Base-by-base conservation (phyloP, 2,329 filamentous ascomycete genomes). In the Remersonia thermophila region DNA sequence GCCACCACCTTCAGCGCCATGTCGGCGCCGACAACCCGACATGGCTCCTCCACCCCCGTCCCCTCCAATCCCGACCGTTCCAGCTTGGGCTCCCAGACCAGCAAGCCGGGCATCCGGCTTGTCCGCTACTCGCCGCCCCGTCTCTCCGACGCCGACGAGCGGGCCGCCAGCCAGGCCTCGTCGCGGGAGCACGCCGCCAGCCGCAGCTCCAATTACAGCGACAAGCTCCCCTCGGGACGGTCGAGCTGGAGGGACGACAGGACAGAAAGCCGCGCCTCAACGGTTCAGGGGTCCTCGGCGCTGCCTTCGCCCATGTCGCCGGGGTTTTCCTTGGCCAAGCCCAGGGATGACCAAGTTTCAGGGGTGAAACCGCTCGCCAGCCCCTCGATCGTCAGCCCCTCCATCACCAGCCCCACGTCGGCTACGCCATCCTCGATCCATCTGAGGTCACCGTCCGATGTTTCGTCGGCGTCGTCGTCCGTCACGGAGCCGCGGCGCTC, bases 101-200 rank as follows among this genome's bases (percentile, higher is more conserved):
- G 55, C 47, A 51, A 51, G 28, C 53, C 57, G 29, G 57, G 58
- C 40, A 68, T 69, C 47, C 64, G 66, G 33, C 47, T 69, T 37
- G 66, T 69, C 33, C 64, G 65, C 14, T 67, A 68, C 45, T 62
- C 64, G 15, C 65, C 65, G 30, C 62, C 64, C 7, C 58, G 59
- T 33, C 53, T 55, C 31, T 55, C 57, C 33, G 46, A 51, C 14
- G 55, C 57, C 33, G 46, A 51, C 15, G 40, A 50, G 20, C 49
- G 45, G 30, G 39, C 45, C 25, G 42, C 50, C 37, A 47, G 50
- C 38, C 50, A 49, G 42, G 45, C 41, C 23, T 51, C 50, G 9
- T 46, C 47, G 16, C 46, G 43, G 35, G 41, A 44, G 23, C 43
- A 42, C 40, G 40, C 43, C 34, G 32, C 38, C 23, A 46, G 41